Percentiles rank a stretch among this genome's conserved stretches.
phyloP scores from a whole-genome alignment of 805 yeast genomes.

The Ogataea sp. region DNA sequence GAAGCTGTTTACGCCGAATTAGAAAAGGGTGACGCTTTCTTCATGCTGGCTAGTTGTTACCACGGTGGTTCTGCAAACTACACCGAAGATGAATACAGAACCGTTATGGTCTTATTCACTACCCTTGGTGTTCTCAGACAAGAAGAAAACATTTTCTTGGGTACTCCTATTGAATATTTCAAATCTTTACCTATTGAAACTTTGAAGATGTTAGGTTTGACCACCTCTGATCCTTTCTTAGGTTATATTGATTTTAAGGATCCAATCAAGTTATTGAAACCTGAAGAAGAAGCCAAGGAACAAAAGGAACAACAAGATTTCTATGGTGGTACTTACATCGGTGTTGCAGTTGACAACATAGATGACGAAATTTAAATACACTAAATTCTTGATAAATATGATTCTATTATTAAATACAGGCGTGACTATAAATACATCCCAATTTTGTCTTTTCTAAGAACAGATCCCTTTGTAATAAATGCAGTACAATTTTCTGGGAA shows the following conservation, averaged over 20 bases:
- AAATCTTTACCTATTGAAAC: constrained; percentile 10
- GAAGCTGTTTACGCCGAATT: constrained; percentile 19
- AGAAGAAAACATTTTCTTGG: constrained; percentile 22
- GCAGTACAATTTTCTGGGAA: no score
- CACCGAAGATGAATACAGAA: constrained; percentile 19
- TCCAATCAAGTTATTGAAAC: constrained; percentile 7
- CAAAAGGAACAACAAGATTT: constrained; percentile 3
- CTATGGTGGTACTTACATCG: constrained; percentile 4
- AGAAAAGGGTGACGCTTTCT: constrained; percentile 23
- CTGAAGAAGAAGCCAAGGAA: constrained; percentile 2
- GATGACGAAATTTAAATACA: background rate
- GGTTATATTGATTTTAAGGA: constrained; percentile 12
- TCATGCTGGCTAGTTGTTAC: constrained; percentile 22
- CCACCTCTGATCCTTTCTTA: constrained; percentile 12
- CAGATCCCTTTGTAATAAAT: no score
- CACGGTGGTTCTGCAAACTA: constrained; percentile 25
- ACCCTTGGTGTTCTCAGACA: constrained; percentile 20
- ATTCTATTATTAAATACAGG: no score
- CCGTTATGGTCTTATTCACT: constrained; percentile 21
- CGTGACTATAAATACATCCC: no score
- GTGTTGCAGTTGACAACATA: constrained; percentile 3
- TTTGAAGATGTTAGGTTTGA: constrained; percentile 13
- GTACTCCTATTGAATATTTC: constrained; percentile 18
- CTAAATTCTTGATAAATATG: no score
- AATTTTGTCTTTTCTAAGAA: no score